Evolutionary conservation across 1,284 basidiomycete genomes (phyloP).

Genomic region (Athelia psychrophila): DNA sequence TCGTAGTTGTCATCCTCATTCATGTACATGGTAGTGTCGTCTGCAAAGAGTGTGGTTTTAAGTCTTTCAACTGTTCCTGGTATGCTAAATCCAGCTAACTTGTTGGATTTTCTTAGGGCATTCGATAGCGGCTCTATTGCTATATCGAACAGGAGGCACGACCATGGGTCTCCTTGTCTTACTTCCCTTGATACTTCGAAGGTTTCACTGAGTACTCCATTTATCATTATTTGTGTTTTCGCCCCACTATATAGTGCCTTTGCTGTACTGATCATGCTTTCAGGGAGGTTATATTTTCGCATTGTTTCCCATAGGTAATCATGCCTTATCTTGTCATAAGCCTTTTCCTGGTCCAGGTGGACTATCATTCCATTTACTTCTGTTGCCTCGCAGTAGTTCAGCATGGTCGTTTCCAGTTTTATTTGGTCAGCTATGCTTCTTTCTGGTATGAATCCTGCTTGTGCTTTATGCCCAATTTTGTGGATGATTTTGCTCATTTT

Average conservation of each 20-base stretch:
- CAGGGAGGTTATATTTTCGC: conserved; percentile 14
- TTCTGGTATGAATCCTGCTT: conserved; percentile 26
- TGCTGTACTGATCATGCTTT: conserved; percentile 13
- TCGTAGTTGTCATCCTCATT: not conserved
- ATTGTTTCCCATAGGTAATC: conserved; percentile 25
- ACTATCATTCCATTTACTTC: conserved; percentile 22
- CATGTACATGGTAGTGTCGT: conserved; percentile 5
- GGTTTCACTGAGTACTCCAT: conserved; percentile 16
- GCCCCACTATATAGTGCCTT: conserved; percentile 21
- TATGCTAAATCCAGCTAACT: conserved; percentile 5
- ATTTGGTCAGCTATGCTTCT: conserved; percentile 20
- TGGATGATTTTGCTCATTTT: conserved; percentile 11
- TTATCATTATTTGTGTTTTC: conserved; percentile 20
- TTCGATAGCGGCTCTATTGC: conserved; percentile 22
- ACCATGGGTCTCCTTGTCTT: conserved; percentile 29
- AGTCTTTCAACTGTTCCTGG: conserved; percentile 10
- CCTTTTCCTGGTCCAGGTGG: conserved; percentile 30
- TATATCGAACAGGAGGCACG: conserved; percentile 25
- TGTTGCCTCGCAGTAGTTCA: conserved; percentile 17
- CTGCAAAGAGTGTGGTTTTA: not conserved
- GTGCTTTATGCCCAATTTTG: conserved; percentile 17
- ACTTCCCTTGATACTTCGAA: conserved; percentile 22
- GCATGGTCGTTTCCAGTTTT: conserved; percentile 15
- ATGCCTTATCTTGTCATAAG: conserved; percentile 26
- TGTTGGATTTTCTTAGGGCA: conserved; percentile 10